These are phyloP conservation scores for Penicillium pancosmium DNA, from an alignment of 495 filamentous ascomycete species.

Conservation along the genomic window DNA sequence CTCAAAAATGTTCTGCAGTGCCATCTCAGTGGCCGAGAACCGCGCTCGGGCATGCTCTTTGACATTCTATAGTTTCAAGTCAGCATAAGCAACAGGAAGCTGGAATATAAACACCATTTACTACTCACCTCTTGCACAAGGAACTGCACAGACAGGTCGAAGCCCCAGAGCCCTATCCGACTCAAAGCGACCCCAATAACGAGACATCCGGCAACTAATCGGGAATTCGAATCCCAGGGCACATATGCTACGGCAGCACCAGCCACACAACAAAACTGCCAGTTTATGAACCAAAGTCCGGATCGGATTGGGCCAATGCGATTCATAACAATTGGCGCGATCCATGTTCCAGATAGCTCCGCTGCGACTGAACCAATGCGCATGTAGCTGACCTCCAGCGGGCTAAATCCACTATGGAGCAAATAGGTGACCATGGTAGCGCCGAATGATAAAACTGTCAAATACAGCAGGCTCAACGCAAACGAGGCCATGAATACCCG, in stretches of 20 bases:
- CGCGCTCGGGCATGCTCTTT: conserved; percentile 50
- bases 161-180: conserved; percentile 68
- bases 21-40: conserved; percentile 64
- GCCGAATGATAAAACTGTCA: conserved; percentile 61
- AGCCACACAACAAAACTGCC: conserved; percentile 58
- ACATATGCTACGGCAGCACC: conserved; percentile 45
- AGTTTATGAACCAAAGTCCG: conserved; percentile 66
- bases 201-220: conserved; percentile 47
- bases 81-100: background rate
- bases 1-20: conserved; percentile 68
- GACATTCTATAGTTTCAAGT: conserved; percentile 43
- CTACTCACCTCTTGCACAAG: conserved; percentile 64
- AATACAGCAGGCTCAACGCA: conserved; percentile 55
- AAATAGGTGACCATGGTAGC: conserved; percentile 65
- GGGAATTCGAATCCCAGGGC: conserved; percentile 30
- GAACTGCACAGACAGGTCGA: conserved; percentile 65
- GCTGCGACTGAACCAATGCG: conserved; percentile 54
- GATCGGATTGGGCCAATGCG: conserved; percentile 58
- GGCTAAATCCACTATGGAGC: conserved; percentile 54
- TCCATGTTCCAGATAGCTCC: conserved; percentile 53
- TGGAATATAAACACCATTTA: conserved; percentile 2
- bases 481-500: conserved; percentile 57
- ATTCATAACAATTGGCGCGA: conserved; percentile 52
- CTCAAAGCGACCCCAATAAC: conserved; percentile 58
- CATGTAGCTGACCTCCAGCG: conserved; percentile 54